Evolutionary conservation across 441 rosid genomes (phyloP), one percentile per base, ranked within the genome.

Genomic region (Arabidopsis lyrata): DNA sequence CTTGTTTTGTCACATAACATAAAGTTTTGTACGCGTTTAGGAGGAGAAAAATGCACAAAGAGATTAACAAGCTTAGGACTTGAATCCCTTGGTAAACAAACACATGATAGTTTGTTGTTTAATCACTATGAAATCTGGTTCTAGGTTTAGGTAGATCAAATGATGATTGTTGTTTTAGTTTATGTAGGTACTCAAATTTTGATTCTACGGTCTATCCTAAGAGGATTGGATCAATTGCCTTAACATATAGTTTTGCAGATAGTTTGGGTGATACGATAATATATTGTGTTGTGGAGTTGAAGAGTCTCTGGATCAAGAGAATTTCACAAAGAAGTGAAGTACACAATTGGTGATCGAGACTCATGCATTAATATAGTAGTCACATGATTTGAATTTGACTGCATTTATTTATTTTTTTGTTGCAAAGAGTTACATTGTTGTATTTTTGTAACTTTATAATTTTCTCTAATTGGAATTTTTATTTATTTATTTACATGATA

Each of bases 111-210:
- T 79, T 80, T 92, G 85, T 77, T 95, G 76, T 95, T 95, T 66
- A 91, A 95, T 80, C 99, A 95, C 77, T 92, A 89, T 9, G 98
- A 95, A 81, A 87, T 90, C 57, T 95, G 99, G 99, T 90, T 92
- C 45, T 24, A 92, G 82, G 76, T 90, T 95, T 69, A 85, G 88
- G 75, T 82, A 86, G 68, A 20, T 56, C 2, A 64, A 39, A 36
- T 12, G 42, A 18, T 71, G 34, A 10, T 92, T 70, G 97, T 91
- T 63, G 86, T 91, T 0, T 84, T 87, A 34, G 49, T 36, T 12
- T 86, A 87, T 12, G 86, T 86, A 18, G 96, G 92, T 34, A 42
- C 47, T 42, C 8, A 42, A 9, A 81, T 84, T 83, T 90, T 93
- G 53, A 85, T 88, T 61, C 84, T 59, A 36, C 29, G 27, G 47